These are phyloP conservation scores for Lactarius vividus DNA, from an alignment of 768 basidiomycete genomes.

Conservation along the genomic window DNA sequence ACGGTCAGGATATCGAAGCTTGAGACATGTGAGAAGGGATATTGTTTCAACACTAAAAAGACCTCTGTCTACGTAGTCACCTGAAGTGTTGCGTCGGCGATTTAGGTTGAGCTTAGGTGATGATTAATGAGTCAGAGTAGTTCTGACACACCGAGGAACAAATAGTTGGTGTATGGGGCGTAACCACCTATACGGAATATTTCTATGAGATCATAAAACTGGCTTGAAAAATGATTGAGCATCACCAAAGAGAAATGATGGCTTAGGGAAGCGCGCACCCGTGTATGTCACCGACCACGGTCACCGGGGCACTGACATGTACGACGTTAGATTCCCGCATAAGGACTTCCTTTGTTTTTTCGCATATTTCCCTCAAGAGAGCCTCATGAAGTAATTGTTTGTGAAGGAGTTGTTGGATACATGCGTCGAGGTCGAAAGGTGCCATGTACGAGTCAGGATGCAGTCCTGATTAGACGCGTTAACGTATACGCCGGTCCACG, in stretches of 20 bases:
- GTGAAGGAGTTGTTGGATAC: conserved; percentile 83
- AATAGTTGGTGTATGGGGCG: conserved; percentile 95
- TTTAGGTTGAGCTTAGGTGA: conserved; percentile 3
- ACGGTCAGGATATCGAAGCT: conserved; percentile 93
- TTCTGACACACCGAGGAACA: conserved; percentile 80
- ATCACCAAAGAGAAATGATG: conserved; percentile 35
- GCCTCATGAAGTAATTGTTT: conserved; percentile 96
- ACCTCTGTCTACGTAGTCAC: conserved; percentile 98
- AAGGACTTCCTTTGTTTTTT: conserved; percentile 98
- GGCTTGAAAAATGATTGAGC: conserved; percentile 52
- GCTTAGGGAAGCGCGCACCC: conserved; percentile 59
- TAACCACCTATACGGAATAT: conserved; percentile 99
- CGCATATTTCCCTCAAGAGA: conserved; percentile 95
- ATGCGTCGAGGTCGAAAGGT: conserved; percentile 95
- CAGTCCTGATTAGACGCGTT: neutral
- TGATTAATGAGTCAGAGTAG: conserved; percentile 10
- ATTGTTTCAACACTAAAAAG: conserved; percentile 99
- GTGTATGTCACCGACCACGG: conserved; percentile 98
- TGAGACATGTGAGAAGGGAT: conserved; percentile 93
- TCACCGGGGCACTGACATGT: conserved; percentile 94
- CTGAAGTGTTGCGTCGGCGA: conserved; percentile 41
- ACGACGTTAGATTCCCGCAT: conserved; percentile 99
- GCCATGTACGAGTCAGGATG: conserved; percentile 35
- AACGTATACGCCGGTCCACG: neutral
- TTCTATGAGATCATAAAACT: conserved; percentile 99